Evolutionary conservation across 106 monocot genomes (phyloP), one percentile per base, ranked within the genome.

Genomic region (Dioscorea alata): DNA sequence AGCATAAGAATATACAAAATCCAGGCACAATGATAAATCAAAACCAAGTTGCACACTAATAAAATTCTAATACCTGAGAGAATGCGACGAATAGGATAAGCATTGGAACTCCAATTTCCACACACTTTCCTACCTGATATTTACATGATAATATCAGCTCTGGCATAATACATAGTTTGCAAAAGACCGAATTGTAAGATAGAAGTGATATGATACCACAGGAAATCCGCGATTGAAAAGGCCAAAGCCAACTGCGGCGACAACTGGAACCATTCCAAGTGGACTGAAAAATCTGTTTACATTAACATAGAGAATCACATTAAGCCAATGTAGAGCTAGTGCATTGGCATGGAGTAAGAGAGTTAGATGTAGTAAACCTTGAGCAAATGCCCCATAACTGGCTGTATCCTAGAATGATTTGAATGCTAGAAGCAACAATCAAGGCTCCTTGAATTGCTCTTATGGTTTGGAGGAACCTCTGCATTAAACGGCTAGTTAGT

Each of bases 361-460:
- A 61, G 8, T 7, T 8, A 35, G 23, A 17, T 63, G 21, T 35
- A 54, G 21, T 33, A n/a, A 73, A 91, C 92, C 96, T 89, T 20
- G 92, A 87, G 73, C 82, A 97, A 33, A 97, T 86, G 15, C 97
- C 97, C 97, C 97, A 97, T 72, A 92, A 61, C 75, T 97, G 97
- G 85, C 97, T 97, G 75, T 87, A 97, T 9, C 97, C 97, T 13
- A 97, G 73, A 64, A 97, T 89, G 16, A 97, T 92, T 71, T 97
- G 92, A 75, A 92, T 87, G 80, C 92, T 87, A 50, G 97, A 97
- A 61, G 97, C 81, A 32, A 97, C 86, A 31, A 97, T 97, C 18
- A 92, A 50, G 49, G 97, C 84, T 63, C 92, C 96, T 80, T 97
- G 97, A 74, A 83, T 87, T 34, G 92, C 97, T 76, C 87, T 93